Base-by-base conservation (phyloP, 2,329 filamentous ascomycete species). In the Hymenoscyphus salicellus region DNA sequence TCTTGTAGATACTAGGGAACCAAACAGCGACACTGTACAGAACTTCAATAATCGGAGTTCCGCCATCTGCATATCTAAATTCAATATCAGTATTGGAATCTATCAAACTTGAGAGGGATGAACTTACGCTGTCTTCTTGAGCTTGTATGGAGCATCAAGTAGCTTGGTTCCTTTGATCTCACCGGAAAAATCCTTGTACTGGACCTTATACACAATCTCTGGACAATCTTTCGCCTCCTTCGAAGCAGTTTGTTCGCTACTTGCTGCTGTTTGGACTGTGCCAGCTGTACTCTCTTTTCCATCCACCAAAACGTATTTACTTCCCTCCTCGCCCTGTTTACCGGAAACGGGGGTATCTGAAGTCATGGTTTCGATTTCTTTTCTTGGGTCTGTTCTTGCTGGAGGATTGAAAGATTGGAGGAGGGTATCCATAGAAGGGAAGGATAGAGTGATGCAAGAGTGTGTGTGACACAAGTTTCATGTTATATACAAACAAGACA, bases 101-200 rank as follows among this genome's bases (percentile, higher is more conserved):
- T 5, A 2, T 20, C n/a, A 16, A 23, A 10, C 26, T 36, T n/a
- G 2, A 4, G 11, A 30, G 1, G 32, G 17, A 20, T 11, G 4
- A 20, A 55, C 61, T 59, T 59, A 69, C 65, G 66, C 60, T 8
- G 68, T 65, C 32, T 68, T 68, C 59, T 69, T 70, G 41, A 70
- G 58, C 49, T 70, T 70, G 16, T 69, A 70, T 55, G 68, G 68
- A 7, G 65, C 67, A 41, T 66, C 65, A 17, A 69, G 49, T 5
- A 68, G 43, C n/a, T 70, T 70, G 2, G 67, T 69, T 17, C 67
- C 68, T 30, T 69, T 70, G 16, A 70, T 69, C 28, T 70, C 68
- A 11, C 68, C 68, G 17, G 46, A 58, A 49, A 66, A 63, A 58
- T 69, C 67, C 43, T 70, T 70, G 49, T 70, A 70, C 33, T 70